Base-by-base conservation (phyloP, 495 filamentous ascomycete genomes). In the Schizothecium vesticola region DNA sequence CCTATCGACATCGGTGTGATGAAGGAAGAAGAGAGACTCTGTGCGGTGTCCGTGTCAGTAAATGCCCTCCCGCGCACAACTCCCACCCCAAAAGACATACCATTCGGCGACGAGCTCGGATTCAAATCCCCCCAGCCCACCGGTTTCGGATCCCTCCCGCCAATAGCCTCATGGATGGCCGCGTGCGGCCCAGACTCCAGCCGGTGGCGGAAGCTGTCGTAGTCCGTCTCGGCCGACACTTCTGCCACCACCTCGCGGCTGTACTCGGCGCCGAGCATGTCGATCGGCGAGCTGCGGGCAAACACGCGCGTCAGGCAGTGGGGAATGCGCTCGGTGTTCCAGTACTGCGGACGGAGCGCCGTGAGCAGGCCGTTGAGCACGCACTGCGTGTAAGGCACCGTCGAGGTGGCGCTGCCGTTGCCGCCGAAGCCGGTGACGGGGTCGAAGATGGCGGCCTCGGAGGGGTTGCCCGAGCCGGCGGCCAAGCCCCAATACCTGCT, bases 401-500 rank as follows among this genome's bases (percentile, higher is more conserved):
- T 56, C 11, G 23, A n/a, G 26, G 13, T 59, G 51, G 9, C 23
- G 28, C n/a, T 59, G 64, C 64, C 64, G 56, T 66, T 66, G 55
- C 64, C 64, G 55, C 64, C 64, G 56, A 66, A 66, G 11, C 64
- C 64, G n/a, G 36, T 31, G 28, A 66, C 56, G 24, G 64, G 64
- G 64, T 66, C 56, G 23, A 31, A 66, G 12, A 66, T 26, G 25
- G 64, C 64, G 3, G 64, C 51, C 25, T 66, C 51, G 25, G 64
- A 66, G 23, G 64, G 64, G 13, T 55, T 56, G 55, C 12, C 9
- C 8, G 13, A 66, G 25, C 36, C 64, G 51, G 64, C 24, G 28
- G 31, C 33, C 61, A 33, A 64, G 61, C 56, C 61, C 61, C 61
- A 64, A 33, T 64, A 64, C 61, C 33, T 19, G 11, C 5, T 43